phyloP scores from a whole-genome alignment of 202 grass and related monocot species.

The Panicum virgatum region DNA sequence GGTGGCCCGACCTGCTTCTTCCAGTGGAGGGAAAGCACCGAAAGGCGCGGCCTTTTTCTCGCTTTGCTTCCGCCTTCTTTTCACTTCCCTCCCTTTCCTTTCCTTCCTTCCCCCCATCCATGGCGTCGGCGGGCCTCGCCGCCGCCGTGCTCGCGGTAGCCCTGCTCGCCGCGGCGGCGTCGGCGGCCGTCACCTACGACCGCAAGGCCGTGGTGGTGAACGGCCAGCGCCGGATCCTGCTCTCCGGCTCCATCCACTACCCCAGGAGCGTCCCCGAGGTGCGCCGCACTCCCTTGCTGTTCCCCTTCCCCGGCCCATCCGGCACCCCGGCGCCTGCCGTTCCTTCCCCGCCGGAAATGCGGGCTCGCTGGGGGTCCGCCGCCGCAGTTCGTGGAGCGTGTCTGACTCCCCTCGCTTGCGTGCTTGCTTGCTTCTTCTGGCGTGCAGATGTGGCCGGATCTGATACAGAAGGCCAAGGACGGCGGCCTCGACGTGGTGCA shows the following conservation, averaged over 20 bases:
- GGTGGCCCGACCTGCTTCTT: too few relatives aligned
- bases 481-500: conserved; percentile 96
- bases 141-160: conserved; percentile 4
- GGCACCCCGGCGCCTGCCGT: neutral
- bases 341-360: conserved; percentile 33
- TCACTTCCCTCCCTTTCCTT: conserved; percentile 18
- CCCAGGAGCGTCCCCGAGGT: conserved; percentile 93
- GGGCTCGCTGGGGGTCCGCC: neutral
- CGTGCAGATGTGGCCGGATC: conserved; percentile 96
- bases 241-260: conserved; percentile 99
- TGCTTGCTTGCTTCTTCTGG: conserved; percentile 30
- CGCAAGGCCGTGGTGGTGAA: conserved; percentile 81
- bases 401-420: neutral
- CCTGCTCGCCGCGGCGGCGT: conserved; percentile 38
- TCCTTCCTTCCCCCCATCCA: neutral
- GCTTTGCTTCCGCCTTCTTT: conserved; percentile 7
- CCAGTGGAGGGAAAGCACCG: conserved; percentile 49
- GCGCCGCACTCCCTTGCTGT: neutral
- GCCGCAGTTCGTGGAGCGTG: neutral
- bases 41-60: conserved; percentile 51
- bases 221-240: conserved; percentile 84
- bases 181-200: conserved; percentile 77
- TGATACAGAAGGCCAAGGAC: conserved; percentile 97
- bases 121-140: conserved; percentile 24
- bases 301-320: neutral